A percentile compares a stretch with the other conserved stretches of the same genome.
phyloP scores from a whole-genome alignment of 2,329 filamentous ascomycete genomes.

The Cercospora nicotianae region DNA sequence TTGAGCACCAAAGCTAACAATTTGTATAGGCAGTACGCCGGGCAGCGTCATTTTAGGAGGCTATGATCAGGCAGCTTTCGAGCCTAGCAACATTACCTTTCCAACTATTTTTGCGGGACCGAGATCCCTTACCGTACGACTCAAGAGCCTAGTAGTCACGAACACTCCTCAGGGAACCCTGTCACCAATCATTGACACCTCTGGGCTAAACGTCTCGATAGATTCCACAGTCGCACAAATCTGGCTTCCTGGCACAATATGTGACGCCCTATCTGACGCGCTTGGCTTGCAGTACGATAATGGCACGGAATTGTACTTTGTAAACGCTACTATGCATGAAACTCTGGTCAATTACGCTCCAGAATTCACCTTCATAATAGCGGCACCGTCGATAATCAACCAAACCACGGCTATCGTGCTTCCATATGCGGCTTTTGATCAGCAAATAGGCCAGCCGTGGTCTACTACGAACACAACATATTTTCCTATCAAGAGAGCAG shows the following conservation, averaged over 20 bases:
- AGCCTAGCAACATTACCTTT: conserved; percentile 28
- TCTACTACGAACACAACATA: conserved; percentile 20
- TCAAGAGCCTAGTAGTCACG: conserved; percentile 1
- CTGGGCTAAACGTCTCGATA: conserved; percentile 23
- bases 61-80: conserved; percentile 43
- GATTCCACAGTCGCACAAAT: conserved; percentile 45
- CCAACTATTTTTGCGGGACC: conserved; percentile 28
- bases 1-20: not conserved
- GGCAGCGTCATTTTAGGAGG: conserved; percentile 40
- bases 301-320: conserved; percentile 41
- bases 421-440: conserved; percentile 38
- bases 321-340: conserved; percentile 42
- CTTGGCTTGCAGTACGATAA: conserved; percentile 44
- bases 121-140: not conserved
- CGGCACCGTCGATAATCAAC: conserved; percentile 4
- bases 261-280: conserved; percentile 41
- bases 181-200: not conserved
- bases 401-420: conserved; percentile 29
- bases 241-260: conserved; percentile 43
- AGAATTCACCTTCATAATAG: conserved; percentile 40
- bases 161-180: conserved; percentile 6
- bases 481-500: conserved; percentile 32
- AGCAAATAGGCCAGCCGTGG: conserved; percentile 26
- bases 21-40: not conserved
- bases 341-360: conserved; percentile 38